Evolutionary conservation across 2,329 filamentous ascomycete species (phyloP).

Genomic region (Aspergillus eucalypticola): DNA sequence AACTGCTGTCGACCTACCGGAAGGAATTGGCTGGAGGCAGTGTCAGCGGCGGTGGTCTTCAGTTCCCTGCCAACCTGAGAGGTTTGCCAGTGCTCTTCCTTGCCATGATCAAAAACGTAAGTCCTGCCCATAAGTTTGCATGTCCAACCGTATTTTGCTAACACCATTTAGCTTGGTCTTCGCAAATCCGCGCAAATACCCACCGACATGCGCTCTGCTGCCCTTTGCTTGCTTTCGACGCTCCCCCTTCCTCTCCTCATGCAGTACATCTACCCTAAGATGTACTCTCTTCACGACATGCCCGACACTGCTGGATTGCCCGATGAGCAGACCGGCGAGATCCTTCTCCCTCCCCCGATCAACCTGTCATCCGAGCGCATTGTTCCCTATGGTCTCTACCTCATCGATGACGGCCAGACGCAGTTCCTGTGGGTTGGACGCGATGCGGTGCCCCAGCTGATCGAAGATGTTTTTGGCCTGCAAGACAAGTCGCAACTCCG

Average conservation of each 20-base stretch:
- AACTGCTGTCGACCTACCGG: conserved; percentile 91
- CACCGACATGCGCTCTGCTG: conserved; percentile 88
- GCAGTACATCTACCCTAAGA: conserved; percentile 84
- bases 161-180: conserved; percentile 62
- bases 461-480: conserved; percentile 87
- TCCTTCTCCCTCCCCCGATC: conserved; percentile 76
- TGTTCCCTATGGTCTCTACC: conserved; percentile 85
- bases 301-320: conserved; percentile 87
- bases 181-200: conserved; percentile 92
- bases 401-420: conserved; percentile 95
- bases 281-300: conserved; percentile 94
- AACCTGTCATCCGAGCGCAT: conserved; percentile 89
- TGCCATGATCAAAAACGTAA: conserved; percentile 91
- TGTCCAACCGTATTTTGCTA: conserved; percentile 20
- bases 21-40: conserved; percentile 96
- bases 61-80: conserved; percentile 90
- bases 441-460: conserved; percentile 85
- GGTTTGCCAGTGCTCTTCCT: conserved; percentile 88
- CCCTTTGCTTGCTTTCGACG: conserved; percentile 90
- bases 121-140: conserved; percentile 27
- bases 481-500: conserved; percentile 80
- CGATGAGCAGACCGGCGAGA: conserved; percentile 82
- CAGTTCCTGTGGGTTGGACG: conserved; percentile 97
- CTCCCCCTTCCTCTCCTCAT: conserved; percentile 85
- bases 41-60: conserved; percentile 86